A percentile compares a stretch with the other conserved stretches of the same genome.
These are phyloP conservation scores for Alternaria atra DNA, from an alignment of 2,329 filamentous ascomycete genomes.

Conservation along the genomic window DNA sequence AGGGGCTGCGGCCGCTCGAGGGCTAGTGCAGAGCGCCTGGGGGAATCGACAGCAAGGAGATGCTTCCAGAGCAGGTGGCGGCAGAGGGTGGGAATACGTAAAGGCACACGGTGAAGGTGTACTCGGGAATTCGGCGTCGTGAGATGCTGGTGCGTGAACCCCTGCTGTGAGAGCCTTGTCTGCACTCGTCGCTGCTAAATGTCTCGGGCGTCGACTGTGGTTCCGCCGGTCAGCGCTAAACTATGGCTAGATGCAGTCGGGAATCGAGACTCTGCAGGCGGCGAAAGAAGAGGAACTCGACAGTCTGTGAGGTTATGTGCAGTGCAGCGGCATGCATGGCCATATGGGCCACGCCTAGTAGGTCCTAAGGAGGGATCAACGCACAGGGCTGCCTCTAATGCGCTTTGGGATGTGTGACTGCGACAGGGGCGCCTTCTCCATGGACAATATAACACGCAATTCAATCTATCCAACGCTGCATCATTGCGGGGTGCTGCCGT, in stretches of 20 bases:
- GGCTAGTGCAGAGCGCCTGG: conserved; percentile 6
- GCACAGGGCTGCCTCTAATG: conserved; percentile 26
- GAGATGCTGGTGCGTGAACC: conserved; percentile 24
- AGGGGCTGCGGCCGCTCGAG: conserved; percentile 19
- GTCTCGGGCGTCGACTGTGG: conserved; percentile 19
- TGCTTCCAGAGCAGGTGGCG: conserved; percentile 17
- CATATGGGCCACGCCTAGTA: conserved; percentile 14
- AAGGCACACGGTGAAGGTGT: conserved; percentile 13
- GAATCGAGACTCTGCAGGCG: conserved; percentile 10
- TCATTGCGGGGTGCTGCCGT: conserved; percentile 4
- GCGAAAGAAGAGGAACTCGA: conserved; percentile 7
- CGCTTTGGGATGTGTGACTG: conserved; percentile 20
- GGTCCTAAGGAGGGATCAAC: conserved; percentile 24
- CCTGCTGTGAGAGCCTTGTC: conserved; percentile 28
- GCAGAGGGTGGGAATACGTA: background rate
- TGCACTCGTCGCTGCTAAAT: conserved; percentile 23
- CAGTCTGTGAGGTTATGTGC: conserved; percentile 14
- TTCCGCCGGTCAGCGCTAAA: conserved; percentile 13
- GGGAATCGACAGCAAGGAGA: background rate
- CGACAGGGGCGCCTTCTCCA: conserved; percentile 25
- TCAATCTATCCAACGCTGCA: conserved; percentile 7
- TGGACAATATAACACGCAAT: conserved; percentile 16
- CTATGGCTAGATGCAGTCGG: conserved; percentile 10
- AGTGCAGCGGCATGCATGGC: conserved; percentile 9
- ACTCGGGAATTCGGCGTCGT: conserved; percentile 16